Evolutionary conservation across 208 protist genomes (phyloP).

Genomic region (Trypanosoma mega): DNA sequence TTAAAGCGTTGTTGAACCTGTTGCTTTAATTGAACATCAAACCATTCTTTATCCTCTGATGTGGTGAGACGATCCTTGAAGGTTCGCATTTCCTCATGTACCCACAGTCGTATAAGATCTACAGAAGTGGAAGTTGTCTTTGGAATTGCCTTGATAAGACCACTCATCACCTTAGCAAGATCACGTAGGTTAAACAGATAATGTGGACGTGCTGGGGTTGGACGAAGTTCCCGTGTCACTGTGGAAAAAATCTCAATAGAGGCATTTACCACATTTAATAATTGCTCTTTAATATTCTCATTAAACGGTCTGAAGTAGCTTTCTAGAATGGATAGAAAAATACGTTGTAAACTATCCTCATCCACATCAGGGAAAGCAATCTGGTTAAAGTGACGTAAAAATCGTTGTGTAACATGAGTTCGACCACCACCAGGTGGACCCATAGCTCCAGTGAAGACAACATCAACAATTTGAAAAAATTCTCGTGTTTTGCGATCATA

Average conservation of each 20-base stretch:
- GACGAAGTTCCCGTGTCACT: constrained; percentile 93
- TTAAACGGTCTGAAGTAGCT: constrained; percentile 90
- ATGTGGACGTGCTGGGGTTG: constrained; percentile 97
- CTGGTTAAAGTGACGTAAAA: constrained; percentile 98
- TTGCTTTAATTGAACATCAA: constrained; percentile 82
- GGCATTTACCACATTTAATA: constrained; percentile 81
- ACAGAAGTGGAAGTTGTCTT: constrained; percentile 49
- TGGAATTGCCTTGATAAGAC: constrained; percentile 88
- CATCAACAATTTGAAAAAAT: constrained; percentile 96
- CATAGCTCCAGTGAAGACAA: constrained; percentile 94
- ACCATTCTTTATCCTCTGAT: constrained; percentile 88
- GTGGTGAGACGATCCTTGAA: constrained; percentile 95
- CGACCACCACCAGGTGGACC: constrained; percentile 97
- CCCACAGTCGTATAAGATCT: constrained; percentile 91
- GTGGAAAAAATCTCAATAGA: constrained; percentile 96
- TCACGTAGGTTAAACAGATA: constrained; percentile 99
- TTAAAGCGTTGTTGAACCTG: constrained; percentile 87
- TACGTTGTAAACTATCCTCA: constrained; percentile 93
- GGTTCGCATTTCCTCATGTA: constrained; percentile 96
- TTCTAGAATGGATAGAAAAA: constrained; percentile 96
- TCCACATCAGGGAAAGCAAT: constrained; percentile 96
- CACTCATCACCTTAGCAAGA: constrained; percentile 96
- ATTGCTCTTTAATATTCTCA: constrained; percentile 78
- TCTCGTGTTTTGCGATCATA: constrained; percentile 96
- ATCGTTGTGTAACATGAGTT: constrained; percentile 95